phyloP scores from a whole-genome alignment of 805 yeast genomes.

The Nakazawaea laoshanensis region DNA sequence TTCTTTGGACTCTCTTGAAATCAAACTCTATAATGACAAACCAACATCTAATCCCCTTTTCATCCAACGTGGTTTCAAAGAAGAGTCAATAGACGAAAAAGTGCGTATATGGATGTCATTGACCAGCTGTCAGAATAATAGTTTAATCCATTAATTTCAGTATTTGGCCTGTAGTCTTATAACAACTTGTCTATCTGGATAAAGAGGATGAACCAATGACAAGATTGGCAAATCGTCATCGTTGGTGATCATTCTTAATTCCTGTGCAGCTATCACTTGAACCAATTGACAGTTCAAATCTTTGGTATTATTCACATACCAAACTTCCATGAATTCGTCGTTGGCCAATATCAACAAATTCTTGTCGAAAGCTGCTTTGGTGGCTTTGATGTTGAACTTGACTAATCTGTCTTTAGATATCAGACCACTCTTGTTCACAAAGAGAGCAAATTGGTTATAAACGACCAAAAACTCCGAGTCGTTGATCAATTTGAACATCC shows the following conservation, averaged over 20 bases:
- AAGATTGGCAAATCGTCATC: constrained; percentile 29
- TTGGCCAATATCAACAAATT: constrained; percentile 47
- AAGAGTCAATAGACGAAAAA: no score
- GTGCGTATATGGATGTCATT: no score
- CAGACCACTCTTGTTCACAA: constrained; percentile 37
- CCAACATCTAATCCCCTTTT: no score
- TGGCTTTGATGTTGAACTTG: constrained; percentile 32
- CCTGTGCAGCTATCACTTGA: constrained; percentile 70
- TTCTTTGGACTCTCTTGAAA: background rate
- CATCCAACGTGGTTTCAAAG: no score
- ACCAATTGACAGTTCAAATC: constrained; percentile 34
- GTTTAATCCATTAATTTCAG: no score
- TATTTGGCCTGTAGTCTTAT: constrained; percentile 18
- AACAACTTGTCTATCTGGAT: constrained; percentile 53
- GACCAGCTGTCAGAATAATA: no score
- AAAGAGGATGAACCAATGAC: constrained; percentile 56
- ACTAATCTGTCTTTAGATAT: constrained; percentile 30
- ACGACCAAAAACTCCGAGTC: constrained; percentile 49
- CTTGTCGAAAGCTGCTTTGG: constrained; percentile 30
- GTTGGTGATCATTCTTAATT: constrained; percentile 31
- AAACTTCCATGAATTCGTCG: constrained; percentile 63
- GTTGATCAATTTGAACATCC: constrained; percentile 53
- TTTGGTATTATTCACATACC: constrained; percentile 38
- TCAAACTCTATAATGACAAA: no score
- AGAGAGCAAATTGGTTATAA: constrained; percentile 64